Percentiles rank a stretch among this genome's conserved stretches.
phyloP scores from a whole-genome alignment of 176 grass and related monocot genomes.

The Raddia guianensis region DNA sequence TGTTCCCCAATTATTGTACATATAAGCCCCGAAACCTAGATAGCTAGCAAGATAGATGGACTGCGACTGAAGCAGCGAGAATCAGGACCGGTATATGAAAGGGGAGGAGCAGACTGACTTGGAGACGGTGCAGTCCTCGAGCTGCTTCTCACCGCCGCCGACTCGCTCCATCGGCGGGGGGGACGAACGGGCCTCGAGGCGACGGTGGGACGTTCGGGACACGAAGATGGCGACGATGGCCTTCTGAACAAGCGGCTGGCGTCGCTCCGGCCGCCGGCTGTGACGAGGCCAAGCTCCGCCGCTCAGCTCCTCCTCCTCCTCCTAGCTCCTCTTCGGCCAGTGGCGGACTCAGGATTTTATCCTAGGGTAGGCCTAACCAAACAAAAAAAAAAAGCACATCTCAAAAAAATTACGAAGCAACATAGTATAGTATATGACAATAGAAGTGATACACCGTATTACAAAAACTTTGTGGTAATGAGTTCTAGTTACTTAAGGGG shows the following conservation, averaged over 20 bases:
- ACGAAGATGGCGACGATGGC: background rate
- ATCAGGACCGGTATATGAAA: background rate
- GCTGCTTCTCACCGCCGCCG: slow-evolving; percentile 76
- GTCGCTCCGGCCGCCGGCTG: slow-evolving; percentile 5
- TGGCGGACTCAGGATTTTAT: too few relatives aligned
- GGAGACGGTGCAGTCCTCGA: slow-evolving; percentile 91
- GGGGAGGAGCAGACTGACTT: slow-evolving; percentile 62
- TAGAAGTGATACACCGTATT: too few relatives aligned
- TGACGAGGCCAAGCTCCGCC: background rate
- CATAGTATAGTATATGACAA: too few relatives aligned
- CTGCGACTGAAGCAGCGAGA: background rate
- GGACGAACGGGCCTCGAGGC: background rate
- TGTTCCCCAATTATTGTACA: background rate
- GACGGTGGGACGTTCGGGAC: background rate
- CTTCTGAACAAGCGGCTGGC: background rate
- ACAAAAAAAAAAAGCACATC: too few relatives aligned
- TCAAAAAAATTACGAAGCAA: too few relatives aligned
- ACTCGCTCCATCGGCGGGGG: slow-evolving; percentile 37
- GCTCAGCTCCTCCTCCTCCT: background rate
- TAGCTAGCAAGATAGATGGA: background rate
- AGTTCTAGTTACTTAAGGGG: too few relatives aligned
- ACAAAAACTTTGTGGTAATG: too few relatives aligned
- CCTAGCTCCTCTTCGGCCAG: background rate
- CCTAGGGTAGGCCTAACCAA: too few relatives aligned
- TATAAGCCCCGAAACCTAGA: background rate